phyloP scores from a whole-genome alignment of 306 rosid species.

The Acacia confusa region DNA sequence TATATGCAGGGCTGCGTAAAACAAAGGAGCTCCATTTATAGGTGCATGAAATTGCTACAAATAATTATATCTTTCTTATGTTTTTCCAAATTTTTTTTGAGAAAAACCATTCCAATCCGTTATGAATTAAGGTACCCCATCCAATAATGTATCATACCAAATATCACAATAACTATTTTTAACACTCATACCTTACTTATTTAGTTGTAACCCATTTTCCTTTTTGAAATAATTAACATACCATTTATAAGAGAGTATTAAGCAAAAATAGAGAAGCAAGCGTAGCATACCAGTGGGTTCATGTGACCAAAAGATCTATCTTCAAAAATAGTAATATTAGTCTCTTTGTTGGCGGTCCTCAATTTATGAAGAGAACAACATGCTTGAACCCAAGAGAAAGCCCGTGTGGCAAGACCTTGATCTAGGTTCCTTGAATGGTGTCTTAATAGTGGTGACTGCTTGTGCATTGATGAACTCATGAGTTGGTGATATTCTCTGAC shows the following conservation, averaged over 20 bases:
- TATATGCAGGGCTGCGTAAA: too few species aligned
- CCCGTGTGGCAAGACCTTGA: neutral
- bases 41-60: too few species aligned
- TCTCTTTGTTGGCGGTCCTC: neutral
- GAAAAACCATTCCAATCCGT: too few species aligned
- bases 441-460: neutral
- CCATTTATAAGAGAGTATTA: too few species aligned
- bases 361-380: neutral
- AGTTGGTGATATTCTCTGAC: neutral
- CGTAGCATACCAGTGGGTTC: neutral
- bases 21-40: too few species aligned
- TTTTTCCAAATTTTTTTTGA: too few species aligned
- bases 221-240: too few species aligned
- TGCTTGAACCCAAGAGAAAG: neutral
- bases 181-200: neutral
- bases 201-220: neutral
- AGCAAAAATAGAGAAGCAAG: neutral
- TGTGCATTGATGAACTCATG: neutral
- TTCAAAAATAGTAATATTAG: too few species aligned
- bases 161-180: too few species aligned
- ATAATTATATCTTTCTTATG: too few species aligned
- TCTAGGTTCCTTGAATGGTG: neutral
- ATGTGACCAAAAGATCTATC: fast-evolving
- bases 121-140: too few species aligned
- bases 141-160: too few species aligned